Conservation (phyloP, 805 yeast genomes). For the Clavispora vitiphila region DNA sequence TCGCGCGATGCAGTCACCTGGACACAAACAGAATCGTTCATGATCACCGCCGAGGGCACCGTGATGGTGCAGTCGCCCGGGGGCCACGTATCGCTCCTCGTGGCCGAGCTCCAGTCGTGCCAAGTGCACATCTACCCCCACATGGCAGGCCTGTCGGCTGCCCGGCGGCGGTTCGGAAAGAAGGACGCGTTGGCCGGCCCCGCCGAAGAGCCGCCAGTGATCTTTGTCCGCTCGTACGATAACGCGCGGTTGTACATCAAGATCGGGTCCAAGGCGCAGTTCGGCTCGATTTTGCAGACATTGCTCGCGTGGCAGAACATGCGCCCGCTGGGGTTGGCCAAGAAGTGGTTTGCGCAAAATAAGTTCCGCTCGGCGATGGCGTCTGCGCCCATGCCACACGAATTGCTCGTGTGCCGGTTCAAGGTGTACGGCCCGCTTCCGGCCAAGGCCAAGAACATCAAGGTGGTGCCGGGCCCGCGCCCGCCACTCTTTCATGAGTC, state of each 20-base stretch:
- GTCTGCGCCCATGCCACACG: slow-evolving; percentile 24
- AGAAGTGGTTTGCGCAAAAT: slow-evolving; percentile 47
- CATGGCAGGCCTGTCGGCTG: slow-evolving; percentile 5
- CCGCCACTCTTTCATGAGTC: slow-evolving; percentile 25
- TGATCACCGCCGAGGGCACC: slow-evolving; percentile 30
- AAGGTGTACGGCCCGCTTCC: slow-evolving; percentile 62
- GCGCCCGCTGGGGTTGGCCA: slow-evolving; percentile 47
- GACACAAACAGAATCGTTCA: slow-evolving; percentile 26
- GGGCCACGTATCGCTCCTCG: slow-evolving; percentile 25
- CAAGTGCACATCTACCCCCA: slow-evolving; percentile 32
- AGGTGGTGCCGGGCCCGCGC: slow-evolving; percentile 31
- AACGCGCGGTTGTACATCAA: slow-evolving; percentile 34
- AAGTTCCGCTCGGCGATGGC: slow-evolving; percentile 21
- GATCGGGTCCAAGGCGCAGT: slow-evolving; percentile 31
- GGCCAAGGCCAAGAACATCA: slow-evolving; percentile 31
- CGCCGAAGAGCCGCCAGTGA: slow-evolving; percentile 30
- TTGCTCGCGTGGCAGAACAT: slow-evolving; percentile 55
- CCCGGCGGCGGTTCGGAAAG: slow-evolving; percentile 7
- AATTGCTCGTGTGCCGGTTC: slow-evolving; percentile 57
- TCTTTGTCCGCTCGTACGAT: slow-evolving; percentile 38
- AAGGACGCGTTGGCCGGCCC: slow-evolving; percentile 1
- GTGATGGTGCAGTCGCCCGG: slow-evolving; percentile 28
- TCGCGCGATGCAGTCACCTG: slow-evolving; percentile 36
- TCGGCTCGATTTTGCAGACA: slow-evolving; percentile 40
- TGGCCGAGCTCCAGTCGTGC: slow-evolving; percentile 36